Percentiles rank a stretch among this genome's conserved stretches.
phyloP scores from a whole-genome alignment of 106 monocot species.

The Dendrobium huoshanense region DNA sequence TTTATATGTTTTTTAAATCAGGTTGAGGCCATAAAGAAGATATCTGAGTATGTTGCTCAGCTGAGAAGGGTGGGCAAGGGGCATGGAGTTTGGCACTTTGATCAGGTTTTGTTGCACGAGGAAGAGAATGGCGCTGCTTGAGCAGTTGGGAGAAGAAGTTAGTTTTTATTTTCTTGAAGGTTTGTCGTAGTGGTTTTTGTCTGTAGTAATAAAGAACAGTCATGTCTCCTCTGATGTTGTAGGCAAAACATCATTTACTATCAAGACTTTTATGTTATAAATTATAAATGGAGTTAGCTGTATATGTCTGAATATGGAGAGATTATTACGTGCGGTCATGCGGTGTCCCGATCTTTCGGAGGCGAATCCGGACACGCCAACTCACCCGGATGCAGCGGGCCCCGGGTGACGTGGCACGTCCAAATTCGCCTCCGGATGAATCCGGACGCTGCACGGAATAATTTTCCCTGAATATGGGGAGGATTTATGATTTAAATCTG shows the following conservation, averaged over 20 bases:
- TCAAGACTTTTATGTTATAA: neutral
- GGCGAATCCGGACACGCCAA: too few species aligned
- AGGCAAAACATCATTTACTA: too few species aligned
- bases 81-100: constrained; percentile 95
- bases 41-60: constrained; percentile 87
- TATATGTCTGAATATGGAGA: neutral
- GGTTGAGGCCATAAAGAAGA: constrained; percentile 95
- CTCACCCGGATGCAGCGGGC: too few species aligned
- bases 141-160: neutral
- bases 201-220: too few species aligned
- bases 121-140: constrained; percentile 29
- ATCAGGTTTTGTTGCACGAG: constrained; percentile 70
- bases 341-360: too few species aligned
- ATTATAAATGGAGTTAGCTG: neutral
- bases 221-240: too few species aligned
- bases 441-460: too few species aligned
- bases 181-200: neutral
- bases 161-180: neutral
- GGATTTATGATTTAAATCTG: neutral
- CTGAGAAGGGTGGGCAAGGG: constrained; percentile 92
- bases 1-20: constrained; percentile 8
- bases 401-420: too few species aligned
- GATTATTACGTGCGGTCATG: neutral
- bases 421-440: too few species aligned
- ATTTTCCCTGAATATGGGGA: neutral